Base-by-base conservation (phyloP, 2,329 filamentous ascomycete genomes). In the Furcasterigmium furcatum region DNA sequence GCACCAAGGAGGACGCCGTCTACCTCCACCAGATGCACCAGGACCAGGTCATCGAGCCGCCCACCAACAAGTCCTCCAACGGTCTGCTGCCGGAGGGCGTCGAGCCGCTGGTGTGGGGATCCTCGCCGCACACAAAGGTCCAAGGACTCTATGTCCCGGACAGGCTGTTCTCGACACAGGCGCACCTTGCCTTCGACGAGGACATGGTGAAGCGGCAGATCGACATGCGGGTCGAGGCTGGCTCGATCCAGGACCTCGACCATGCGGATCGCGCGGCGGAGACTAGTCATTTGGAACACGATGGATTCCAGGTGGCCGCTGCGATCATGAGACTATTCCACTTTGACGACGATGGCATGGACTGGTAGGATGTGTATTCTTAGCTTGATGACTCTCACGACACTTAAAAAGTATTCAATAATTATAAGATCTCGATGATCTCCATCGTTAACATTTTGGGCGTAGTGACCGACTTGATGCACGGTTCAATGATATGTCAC, bases 21-120 rank as follows among this genome's bases (percentile, higher is more conserved):
- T 72, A 74, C 20, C 73, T 92, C 19, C 85, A 89, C 60, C 87
- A 92, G 65, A 91, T 92, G 85, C 88, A 94, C 61, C 79, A 79
- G 51, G 88, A 92, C 58, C 79, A 87, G 20, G 84, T 91, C 3
- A 77, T 75, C 46, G 62, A 72, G 14, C 79, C 80, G 25, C 87
- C 88, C 0, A 57, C 70, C 3, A 70, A 42, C 70, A 81, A 27
- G 67, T 80, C 55, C 55, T 68, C 35, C 1, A 44, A 50, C 2
- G 65, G 61, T 1, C 56, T 77, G 20, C 59, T 78, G 1, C n/a
- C 49, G 2, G 46, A 61, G 0, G 64, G 60, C 4, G 68, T 82
- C 1, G 65, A 77, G 25, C 34, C 34, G 5, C n/a, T 12, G 7
- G 68, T 78, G 35, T 76, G 91, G 46, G 88, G 82, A 1, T 75